Conservation (phyloP, 176 grass and related monocot genomes). For the Oryza nivara region DNA sequence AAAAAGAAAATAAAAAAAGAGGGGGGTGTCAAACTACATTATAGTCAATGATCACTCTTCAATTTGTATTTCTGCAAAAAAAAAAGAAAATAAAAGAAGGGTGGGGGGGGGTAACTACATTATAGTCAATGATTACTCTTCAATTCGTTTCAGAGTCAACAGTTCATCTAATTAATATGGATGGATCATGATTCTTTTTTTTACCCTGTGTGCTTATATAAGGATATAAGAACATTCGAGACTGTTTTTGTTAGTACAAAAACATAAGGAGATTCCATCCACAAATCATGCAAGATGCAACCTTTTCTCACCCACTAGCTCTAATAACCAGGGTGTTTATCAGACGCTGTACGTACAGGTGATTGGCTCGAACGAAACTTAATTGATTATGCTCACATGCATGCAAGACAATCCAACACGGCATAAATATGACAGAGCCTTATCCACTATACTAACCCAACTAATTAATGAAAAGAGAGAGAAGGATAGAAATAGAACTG, state of each 20-base stretch:
- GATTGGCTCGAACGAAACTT: background rate
- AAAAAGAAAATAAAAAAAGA: too few species aligned
- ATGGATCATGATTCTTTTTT: background rate
- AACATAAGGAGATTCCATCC: background rate
- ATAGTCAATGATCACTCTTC: too few species aligned
- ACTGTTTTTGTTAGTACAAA: too few species aligned
- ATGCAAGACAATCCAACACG: background rate
- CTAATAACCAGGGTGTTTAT: background rate
- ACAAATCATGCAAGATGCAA: background rate
- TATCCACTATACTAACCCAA: background rate
- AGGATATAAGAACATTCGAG: background rate
- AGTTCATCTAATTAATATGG: background rate
- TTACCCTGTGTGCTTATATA: background rate
- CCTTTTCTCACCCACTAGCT: background rate
- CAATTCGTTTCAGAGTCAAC: too few species aligned
- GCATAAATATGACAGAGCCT: background rate
- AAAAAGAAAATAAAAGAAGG: too few species aligned
- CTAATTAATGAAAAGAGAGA: background rate
- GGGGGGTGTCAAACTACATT: too few species aligned
- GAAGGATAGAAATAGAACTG: too few species aligned
- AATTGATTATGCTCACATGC: background rate
- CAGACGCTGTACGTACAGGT: background rate
- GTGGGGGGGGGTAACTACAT: too few species aligned
- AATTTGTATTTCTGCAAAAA: too few species aligned
- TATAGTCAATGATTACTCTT: background rate